Percentiles rank a stretch among this genome's conserved stretches.
Evolutionary conservation across 768 basidiomycete species (phyloP).

Genomic region (Punctularia strigosozonata): DNA sequence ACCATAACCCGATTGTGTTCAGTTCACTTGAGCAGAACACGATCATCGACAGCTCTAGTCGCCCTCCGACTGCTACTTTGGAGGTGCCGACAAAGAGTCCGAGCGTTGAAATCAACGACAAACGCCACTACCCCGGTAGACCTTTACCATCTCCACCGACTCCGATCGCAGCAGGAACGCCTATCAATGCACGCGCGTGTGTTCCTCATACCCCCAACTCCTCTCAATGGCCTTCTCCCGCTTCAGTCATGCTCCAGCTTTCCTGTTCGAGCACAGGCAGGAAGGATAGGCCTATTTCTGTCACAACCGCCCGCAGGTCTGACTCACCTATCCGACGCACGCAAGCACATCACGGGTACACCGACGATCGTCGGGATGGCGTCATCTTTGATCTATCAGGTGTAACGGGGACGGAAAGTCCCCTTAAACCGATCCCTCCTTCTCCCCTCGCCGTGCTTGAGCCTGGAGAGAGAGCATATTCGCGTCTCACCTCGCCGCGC

Average conservation of each 20-base stretch:
- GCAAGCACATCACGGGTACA: no score
- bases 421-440: neutral
- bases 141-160: constrained; percentile 34
- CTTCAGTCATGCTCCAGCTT: no score
- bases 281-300: no score
- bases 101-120: neutral
- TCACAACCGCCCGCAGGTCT: no score
- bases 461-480: neutral
- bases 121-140: constrained; percentile 41
- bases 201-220: no score
- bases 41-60: neutral
- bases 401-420: neutral
- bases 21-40: neutral
- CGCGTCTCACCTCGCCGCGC: neutral
- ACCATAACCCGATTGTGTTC: neutral
- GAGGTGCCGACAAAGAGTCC: neutral
- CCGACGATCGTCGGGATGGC: no score
- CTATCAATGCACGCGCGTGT: no score
- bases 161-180: constrained; percentile 15
- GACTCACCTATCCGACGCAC: no score
- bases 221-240: no score
- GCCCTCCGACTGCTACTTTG: neutral
- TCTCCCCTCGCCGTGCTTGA: neutral
- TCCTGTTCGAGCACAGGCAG: no score
- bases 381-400: no score